A percentile compares a stretch with the other conserved stretches of the same genome.
These are phyloP conservation scores for Ceriops decandra DNA, from an alignment of 345 rosid genomes.

Conservation along the genomic window DNA sequence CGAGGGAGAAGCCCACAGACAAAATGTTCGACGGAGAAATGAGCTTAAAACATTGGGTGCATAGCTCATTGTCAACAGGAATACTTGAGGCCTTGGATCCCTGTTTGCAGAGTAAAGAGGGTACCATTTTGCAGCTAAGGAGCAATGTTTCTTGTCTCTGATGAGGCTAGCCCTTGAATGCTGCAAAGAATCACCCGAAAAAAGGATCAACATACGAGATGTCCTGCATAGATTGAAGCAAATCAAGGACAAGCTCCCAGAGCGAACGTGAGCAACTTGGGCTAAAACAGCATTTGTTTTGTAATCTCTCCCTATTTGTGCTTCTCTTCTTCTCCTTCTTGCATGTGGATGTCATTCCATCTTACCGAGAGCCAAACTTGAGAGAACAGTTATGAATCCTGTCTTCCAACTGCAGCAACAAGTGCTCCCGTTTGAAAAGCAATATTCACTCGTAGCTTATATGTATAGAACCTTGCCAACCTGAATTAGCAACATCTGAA, in stretches of 20 bases:
- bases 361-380: too few relatives aligned
- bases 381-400: too few relatives aligned
- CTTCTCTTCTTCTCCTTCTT: too few relatives aligned
- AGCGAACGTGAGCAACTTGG: too few relatives aligned
- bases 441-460: too few relatives aligned
- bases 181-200: neutral
- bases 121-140: neutral
- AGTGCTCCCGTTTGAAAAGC: too few relatives aligned
- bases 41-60: constrained; percentile 15
- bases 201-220: neutral
- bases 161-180: constrained; percentile 8
- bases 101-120: neutral
- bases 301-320: too few relatives aligned
- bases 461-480: too few relatives aligned
- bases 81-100: neutral
- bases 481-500: too few relatives aligned
- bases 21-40: neutral
- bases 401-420: too few relatives aligned
- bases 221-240: neutral
- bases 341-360: too few relatives aligned
- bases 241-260: neutral
- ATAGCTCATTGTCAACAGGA: neutral
- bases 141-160: constrained; percentile 6
- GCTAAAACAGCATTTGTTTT: neutral
- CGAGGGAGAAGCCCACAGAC: too few relatives aligned